Evolutionary conservation across 163 green algal species (phyloP), one percentile per base, ranked within the genome.

Genomic region (Chloromonas sp.): DNA sequence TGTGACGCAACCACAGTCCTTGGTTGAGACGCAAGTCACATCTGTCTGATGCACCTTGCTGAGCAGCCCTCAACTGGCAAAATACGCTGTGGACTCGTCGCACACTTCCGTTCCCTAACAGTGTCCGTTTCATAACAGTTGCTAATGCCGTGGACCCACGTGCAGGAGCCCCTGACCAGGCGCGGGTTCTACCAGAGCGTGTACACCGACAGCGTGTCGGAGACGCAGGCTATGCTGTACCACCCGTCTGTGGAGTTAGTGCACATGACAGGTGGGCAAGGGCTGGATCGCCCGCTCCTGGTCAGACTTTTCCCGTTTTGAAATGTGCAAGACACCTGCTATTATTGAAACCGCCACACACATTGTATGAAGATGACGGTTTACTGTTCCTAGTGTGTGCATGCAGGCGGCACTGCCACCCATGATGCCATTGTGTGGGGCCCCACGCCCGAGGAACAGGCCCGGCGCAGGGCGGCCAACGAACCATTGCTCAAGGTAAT

Each of bases 381-480:
- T 5, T 74, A 74, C 11, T 74, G 66, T 11, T 15, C 66, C 36
- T 36, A 36, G 36, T 36, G 36, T 36, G 36, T 36, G 36, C 36
- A 36, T 81, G 60, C 82, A 87, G 86, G 87, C 66, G 84, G 85
- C 83, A 85, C 70, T 62, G 85, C 74, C 82, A 90, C 87, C 5
- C 87, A 90, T 15, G 87, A 90, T 78, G 87, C 85, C 71, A 90
- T 90, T 70, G 87, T 88, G 70, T 90, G 87, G 87, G 87, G 87
- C 66, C 8, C 60, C 80, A 62, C 71, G 0, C 61, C 62, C 14
- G 88, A 91, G 83, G 88, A 89, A 84, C 85, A 82, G 71, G 14
- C 60, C 59, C 77, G 84, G 2, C 83, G 88, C 61, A 85, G 77
- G 66, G 76, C 74, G 13, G 88, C 81, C 60, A 84, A 86, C 3